phyloP scores from a whole-genome alignment of 352 stramenopile species.

The Phytophthora foliorum region DNA sequence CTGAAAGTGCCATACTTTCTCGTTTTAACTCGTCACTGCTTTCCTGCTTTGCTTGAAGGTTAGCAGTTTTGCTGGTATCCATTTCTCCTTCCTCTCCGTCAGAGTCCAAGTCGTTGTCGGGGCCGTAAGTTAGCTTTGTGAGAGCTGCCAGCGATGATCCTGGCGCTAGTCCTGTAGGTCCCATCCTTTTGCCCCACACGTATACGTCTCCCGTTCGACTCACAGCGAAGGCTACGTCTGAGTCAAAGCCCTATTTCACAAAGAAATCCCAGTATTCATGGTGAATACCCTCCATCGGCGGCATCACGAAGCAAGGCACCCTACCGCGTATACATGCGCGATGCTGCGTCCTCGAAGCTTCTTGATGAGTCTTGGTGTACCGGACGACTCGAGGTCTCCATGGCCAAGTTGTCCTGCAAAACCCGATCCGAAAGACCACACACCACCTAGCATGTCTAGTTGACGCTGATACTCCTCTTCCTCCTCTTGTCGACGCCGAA shows the following conservation, averaged over 20 bases:
- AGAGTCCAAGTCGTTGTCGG: conserved; percentile 62
- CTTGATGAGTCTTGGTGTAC: conserved; percentile 72
- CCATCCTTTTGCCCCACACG: conserved; percentile 79
- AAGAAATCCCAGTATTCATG: not conserved
- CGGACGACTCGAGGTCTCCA: conserved; percentile 68
- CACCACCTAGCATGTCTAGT: conserved; percentile 81
- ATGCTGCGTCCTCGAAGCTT: conserved; percentile 70
- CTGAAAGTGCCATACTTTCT: conserved; percentile 5
- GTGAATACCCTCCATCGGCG: not conserved
- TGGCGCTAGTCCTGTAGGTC: conserved; percentile 60
- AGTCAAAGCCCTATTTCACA: conserved; percentile 75
- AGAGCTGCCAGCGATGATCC: conserved; percentile 44
- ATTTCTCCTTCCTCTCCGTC: conserved; percentile 44
- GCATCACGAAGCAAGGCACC: not conserved
- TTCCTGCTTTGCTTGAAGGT: not conserved
- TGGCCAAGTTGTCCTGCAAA: conserved; percentile 80
- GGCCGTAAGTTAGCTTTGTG: conserved; percentile 50
- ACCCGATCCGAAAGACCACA: conserved; percentile 86
- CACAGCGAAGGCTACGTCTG: conserved; percentile 80
- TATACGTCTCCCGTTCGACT: conserved; percentile 78
- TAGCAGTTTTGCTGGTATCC: not conserved
- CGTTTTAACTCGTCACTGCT: conserved; percentile 6
- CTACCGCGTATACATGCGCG: conserved; percentile 81
- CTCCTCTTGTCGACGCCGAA: conserved; percentile 59
- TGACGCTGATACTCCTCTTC: conserved; percentile 78